These are phyloP conservation scores for Mucor mucedo DNA, from an alignment of 371 early-diverging fungal species.

Conservation along the genomic window DNA sequence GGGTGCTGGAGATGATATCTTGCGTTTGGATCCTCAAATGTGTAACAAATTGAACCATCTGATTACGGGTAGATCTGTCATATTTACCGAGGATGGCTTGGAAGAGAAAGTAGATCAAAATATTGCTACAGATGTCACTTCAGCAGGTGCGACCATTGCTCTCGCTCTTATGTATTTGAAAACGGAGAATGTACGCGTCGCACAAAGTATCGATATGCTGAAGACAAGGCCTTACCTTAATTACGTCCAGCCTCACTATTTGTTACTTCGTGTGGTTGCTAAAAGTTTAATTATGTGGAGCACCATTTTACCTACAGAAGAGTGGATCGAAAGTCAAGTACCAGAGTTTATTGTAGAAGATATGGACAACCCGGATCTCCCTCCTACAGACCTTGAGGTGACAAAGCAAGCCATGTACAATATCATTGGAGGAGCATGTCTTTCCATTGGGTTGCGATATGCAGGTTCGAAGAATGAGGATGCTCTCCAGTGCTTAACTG, in stretches of 20 bases:
- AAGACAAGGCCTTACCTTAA: slow-evolving; percentile 61
- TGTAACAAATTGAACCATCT: slow-evolving; percentile 59
- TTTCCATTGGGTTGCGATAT: slow-evolving; percentile 78
- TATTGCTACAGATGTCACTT: slow-evolving; percentile 57
- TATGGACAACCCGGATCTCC: slow-evolving; percentile 10
- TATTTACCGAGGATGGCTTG: background rate
- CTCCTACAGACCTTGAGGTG: slow-evolving; percentile 33
- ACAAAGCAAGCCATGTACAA: slow-evolving; percentile 66
- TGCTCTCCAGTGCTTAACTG: slow-evolving; percentile 58
- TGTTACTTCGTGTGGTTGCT: slow-evolving; percentile 71
- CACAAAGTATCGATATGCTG: slow-evolving; percentile 66
- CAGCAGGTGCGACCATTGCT: slow-evolving; percentile 81
- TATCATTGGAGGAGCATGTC: slow-evolving; percentile 79
- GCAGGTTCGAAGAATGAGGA: slow-evolving; percentile 74
- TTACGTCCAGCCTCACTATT: slow-evolving; percentile 71
- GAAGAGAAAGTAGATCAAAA: slow-evolving; percentile 1
- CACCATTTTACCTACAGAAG: slow-evolving; percentile 35
- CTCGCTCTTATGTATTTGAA: slow-evolving; percentile 83
- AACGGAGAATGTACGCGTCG: slow-evolving; percentile 70
- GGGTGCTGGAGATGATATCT: slow-evolving; percentile 65
- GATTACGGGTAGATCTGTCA: slow-evolving; percentile 37
- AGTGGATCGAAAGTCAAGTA: slow-evolving; percentile 73
- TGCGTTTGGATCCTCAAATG: slow-evolving; percentile 56
- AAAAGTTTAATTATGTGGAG: slow-evolving; percentile 43
- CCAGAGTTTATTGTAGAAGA: slow-evolving; percentile 61